phyloP scores from a whole-genome alignment of 106 monocot genomes.

The Phalaenopsis equestris region DNA sequence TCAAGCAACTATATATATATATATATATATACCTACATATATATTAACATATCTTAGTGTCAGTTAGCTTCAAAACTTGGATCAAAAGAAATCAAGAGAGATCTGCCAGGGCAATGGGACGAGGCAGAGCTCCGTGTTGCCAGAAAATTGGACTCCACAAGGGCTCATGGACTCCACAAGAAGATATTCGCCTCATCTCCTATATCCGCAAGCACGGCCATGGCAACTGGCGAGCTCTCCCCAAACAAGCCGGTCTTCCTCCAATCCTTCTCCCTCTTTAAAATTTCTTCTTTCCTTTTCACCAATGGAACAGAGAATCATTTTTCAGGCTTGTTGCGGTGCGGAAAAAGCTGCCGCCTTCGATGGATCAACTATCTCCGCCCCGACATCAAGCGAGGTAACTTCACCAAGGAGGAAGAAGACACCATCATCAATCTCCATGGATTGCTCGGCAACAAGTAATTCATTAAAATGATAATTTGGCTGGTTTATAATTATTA shows the following conservation, averaged over 20 bases:
- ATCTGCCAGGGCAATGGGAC: constrained; percentile 23
- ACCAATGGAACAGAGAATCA: constrained; percentile 4
- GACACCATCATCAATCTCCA: constrained; percentile 45
- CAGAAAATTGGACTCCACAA: constrained; percentile 46
- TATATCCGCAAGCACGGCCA: constrained; percentile 43
- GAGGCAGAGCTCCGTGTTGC: constrained; percentile 55
- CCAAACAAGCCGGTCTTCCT: constrained; percentile 36
- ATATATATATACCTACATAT: no score
- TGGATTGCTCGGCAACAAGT: constrained; percentile 47
- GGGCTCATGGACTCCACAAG: constrained; percentile 53
- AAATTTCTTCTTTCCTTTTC: background rate
- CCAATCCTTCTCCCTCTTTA: background rate
- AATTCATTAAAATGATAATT: background rate
- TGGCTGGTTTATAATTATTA: background rate
- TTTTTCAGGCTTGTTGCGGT: constrained; percentile 33
- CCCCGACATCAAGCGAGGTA: constrained; percentile 52
- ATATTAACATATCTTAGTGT: no score
- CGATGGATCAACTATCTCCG: constrained; percentile 57
- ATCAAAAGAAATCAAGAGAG: background rate
- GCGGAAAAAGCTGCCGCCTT: constrained; percentile 55
- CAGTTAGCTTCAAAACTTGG: no score
- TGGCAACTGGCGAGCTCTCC: constrained; percentile 54
- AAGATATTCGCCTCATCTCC: constrained; percentile 42
- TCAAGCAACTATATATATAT: no score
- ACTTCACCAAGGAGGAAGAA: constrained; percentile 48